phyloP scores from a whole-genome alignment of 169 alveolate species.

The Eimeria tenella region DNA sequence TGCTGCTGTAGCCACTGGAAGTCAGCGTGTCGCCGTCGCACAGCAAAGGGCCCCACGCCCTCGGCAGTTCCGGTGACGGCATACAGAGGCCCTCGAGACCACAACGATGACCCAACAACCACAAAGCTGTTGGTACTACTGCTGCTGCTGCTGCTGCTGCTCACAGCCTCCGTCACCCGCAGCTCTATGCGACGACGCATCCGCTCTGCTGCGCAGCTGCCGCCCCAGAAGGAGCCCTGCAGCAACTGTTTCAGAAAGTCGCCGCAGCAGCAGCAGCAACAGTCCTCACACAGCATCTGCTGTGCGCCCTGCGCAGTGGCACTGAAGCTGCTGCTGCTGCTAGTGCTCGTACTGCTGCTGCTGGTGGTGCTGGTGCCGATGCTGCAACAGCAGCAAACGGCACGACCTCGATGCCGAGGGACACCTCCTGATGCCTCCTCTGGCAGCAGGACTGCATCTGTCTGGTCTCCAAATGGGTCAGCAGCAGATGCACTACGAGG shows the following conservation, averaged over 20 bases:
- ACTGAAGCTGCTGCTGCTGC: neutral
- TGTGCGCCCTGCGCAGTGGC: neutral
- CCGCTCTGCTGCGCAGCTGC: neutral
- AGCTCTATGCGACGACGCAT: neutral
- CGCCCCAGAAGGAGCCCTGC: neutral
- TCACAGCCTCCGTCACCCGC: neutral
- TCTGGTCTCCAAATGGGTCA: neutral
- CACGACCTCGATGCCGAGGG: neutral
- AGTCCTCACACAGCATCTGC: neutral
- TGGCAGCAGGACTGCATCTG: neutral
- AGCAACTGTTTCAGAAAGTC: neutral
- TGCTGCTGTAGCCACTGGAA: conserved; percentile 85
- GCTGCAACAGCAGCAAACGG: neutral
- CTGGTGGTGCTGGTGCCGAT: neutral
- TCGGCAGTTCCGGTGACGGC: conserved; percentile 80
- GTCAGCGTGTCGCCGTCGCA: conserved; percentile 84
- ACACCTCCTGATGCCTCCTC: neutral
- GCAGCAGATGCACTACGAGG: neutral
- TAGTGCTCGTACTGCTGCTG: neutral
- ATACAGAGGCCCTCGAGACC: conserved; percentile 23
- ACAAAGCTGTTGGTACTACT: neutral
- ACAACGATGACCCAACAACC: neutral
- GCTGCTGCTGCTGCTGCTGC: neutral
- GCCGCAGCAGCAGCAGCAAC: conserved; percentile 7
- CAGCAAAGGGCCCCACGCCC: conserved; percentile 76